phyloP scores from a whole-genome alignment of 2,329 filamentous ascomycete species.

The Piedraia hortae region DNA sequence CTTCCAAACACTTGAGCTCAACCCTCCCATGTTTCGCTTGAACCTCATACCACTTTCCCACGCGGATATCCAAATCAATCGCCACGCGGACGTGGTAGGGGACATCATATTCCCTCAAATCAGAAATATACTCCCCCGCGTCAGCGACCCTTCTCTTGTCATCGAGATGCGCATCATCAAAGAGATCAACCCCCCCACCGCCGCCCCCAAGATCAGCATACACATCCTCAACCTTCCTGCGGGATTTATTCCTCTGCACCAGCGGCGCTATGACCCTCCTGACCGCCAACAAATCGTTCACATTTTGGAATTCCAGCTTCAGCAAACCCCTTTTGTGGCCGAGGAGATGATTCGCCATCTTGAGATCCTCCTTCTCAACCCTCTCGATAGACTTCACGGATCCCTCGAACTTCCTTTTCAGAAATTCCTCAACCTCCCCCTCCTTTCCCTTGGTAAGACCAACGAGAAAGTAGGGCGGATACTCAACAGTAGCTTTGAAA shows the following conservation, averaged over 20 bases:
- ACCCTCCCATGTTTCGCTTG: slow-evolving; percentile 79
- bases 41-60: slow-evolving; percentile 90
- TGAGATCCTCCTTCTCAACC: slow-evolving; percentile 72
- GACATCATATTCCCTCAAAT: slow-evolving; percentile 97
- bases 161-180: slow-evolving; percentile 57
- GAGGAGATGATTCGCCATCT: slow-evolving; percentile 61
- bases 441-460: slow-evolving; percentile 72
- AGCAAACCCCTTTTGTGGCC: slow-evolving; percentile 76
- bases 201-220: slow-evolving; percentile 88
- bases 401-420: slow-evolving; percentile 50
- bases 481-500: slow-evolving; percentile 91
- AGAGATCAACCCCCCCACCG: slow-evolving; percentile 72
- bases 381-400: slow-evolving; percentile 50
- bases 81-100: slow-evolving; percentile 97
- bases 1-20: slow-evolving; percentile 60
- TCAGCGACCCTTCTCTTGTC: slow-evolving; percentile 55
- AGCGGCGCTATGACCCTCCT: slow-evolving; percentile 64
- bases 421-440: slow-evolving; percentile 88
- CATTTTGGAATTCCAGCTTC: slow-evolving; percentile 65
- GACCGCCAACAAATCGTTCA: slow-evolving; percentile 61
- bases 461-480: slow-evolving; percentile 87
- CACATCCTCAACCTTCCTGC: slow-evolving; percentile 87
- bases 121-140: slow-evolving; percentile 89
- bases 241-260: slow-evolving; percentile 89
- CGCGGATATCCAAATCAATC: slow-evolving; percentile 83